Evolutionary conservation across 2,329 filamentous ascomycete genomes (phyloP).

Genomic region (Neonectria punicea): DNA sequence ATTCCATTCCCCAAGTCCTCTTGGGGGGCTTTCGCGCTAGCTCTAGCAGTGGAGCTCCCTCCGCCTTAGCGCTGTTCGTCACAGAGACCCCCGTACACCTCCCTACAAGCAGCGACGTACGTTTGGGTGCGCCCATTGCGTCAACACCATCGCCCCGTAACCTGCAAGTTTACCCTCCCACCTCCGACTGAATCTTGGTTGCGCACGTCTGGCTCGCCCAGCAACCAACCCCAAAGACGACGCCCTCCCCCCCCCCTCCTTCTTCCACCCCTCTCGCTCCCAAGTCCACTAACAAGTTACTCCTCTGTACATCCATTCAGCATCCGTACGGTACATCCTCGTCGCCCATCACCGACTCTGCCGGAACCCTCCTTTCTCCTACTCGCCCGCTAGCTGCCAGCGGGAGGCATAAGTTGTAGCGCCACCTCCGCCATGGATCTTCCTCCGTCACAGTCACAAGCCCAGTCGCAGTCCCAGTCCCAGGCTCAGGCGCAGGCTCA

Average conservation of each 20-base stretch:
- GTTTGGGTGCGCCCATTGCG: constrained; percentile 40
- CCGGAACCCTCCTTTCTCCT: constrained; percentile 16
- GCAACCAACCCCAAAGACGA: constrained; percentile 15
- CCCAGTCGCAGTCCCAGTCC: constrained; percentile 33
- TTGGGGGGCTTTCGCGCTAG: constrained; percentile 6
- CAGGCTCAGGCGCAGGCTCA: constrained; percentile 34
- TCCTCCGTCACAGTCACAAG: constrained; percentile 35
- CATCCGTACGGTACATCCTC: constrained; percentile 13
- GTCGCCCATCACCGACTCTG: constrained; percentile 27
- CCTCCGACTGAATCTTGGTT: constrained; percentile 27
- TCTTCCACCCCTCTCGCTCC: constrained; percentile 18
- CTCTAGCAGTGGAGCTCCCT: constrained; percentile 6
- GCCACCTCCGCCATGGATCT: constrained; percentile 48
- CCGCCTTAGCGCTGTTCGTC: constrained; percentile 13
- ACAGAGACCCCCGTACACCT: constrained; percentile 8
- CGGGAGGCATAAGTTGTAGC: constrained; percentile 38
- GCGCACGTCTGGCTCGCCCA: constrained; percentile 25
- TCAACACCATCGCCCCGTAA: constrained; percentile 40
- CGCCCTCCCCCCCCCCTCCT: constrained; percentile 15
- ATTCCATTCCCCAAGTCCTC: not conserved
- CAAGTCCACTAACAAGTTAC: constrained; percentile 22
- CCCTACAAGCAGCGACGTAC: not conserved
- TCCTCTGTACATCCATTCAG: constrained; percentile 21
- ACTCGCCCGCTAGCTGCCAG: constrained; percentile 28
- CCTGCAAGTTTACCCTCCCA: constrained; percentile 32